A percentile compares a stretch with the other conserved stretches of the same genome.
These are phyloP conservation scores for Lichina pygmaea DNA, from an alignment of 495 filamentous ascomycete genomes.

Conservation along the genomic window DNA sequence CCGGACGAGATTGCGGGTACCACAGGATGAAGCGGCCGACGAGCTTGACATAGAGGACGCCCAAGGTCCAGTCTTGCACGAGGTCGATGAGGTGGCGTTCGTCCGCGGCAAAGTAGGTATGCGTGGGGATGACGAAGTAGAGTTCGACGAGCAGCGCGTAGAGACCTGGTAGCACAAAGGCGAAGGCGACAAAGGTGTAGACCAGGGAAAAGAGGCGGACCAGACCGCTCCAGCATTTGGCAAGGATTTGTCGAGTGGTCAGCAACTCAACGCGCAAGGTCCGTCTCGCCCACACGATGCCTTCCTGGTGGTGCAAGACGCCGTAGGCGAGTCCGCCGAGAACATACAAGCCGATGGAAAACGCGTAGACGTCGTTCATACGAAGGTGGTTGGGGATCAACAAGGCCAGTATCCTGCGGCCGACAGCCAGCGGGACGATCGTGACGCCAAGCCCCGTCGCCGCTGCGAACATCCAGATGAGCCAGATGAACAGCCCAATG, in stretches of 20 bases:
- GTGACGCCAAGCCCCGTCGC: constrained; percentile 75
- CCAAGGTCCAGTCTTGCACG: constrained; percentile 82
- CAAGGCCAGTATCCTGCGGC: constrained; percentile 42
- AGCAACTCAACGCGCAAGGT: constrained; percentile 11
- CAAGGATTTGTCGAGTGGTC: constrained; percentile 11
- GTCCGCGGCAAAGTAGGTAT: constrained; percentile 39
- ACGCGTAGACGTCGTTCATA: constrained; percentile 90
- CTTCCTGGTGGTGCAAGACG: constrained; percentile 22
- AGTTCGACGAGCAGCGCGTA: constrained; percentile 63
- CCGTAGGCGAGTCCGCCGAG: constrained; percentile 37
- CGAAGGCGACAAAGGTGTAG: constrained; percentile 48
- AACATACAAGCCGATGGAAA: constrained; percentile 63
- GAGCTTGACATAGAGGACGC: constrained; percentile 77
- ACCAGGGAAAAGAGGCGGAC: constrained; percentile 14
- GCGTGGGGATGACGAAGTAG: constrained; percentile 67
- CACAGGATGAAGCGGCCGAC: constrained; percentile 41
- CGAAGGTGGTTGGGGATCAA: constrained; percentile 37
- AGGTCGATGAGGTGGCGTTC: constrained; percentile 57
- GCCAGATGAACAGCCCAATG: constrained; percentile 61
- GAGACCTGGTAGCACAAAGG: constrained; percentile 55
- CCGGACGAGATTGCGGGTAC: constrained; percentile 34
- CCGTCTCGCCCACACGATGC: constrained; percentile 14
- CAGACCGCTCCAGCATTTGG: constrained; percentile 2
- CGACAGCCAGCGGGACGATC: constrained; percentile 60
- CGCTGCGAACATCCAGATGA: constrained; percentile 85